Percentiles rank a stretch among this genome's conserved stretches.
Evolutionary conservation across 257 asterid genomes (phyloP).

Genomic region (Cruciata laevipes): DNA sequence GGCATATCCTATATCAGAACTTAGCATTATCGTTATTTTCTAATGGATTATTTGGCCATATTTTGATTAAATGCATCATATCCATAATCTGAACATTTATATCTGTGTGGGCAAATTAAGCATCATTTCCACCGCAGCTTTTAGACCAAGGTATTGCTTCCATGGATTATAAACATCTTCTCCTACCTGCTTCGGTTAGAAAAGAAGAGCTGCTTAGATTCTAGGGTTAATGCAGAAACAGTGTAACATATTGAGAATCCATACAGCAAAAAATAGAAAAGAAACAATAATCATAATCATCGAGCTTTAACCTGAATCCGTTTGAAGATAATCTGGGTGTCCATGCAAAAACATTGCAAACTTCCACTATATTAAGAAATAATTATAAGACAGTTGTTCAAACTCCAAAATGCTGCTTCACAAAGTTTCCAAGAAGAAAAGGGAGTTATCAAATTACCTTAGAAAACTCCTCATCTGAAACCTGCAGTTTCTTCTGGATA

Average conservation of each 20-base stretch:
- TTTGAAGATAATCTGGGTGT: slow-evolving; percentile 87
- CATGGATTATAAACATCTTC: slow-evolving; percentile 92
- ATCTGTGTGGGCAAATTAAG: too few relatives aligned
- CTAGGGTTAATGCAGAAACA: background rate
- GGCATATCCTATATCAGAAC: background rate
- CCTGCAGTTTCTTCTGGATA: slow-evolving; percentile 83
- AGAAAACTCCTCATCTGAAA: slow-evolving; percentile 82
- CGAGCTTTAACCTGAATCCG: slow-evolving; percentile 64
- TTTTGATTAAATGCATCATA: background rate
- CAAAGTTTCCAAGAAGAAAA: background rate
- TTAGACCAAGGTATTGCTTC: slow-evolving; percentile 76
- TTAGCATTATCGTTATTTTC: too few relatives aligned
- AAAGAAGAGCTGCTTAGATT: too few relatives aligned
- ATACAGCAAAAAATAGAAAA: background rate
- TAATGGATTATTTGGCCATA: background rate
- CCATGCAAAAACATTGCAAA: slow-evolving; percentile 85
- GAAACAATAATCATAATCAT: background rate
- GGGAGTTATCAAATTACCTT: slow-evolving; percentile 40
- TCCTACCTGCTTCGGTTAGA: slow-evolving; percentile 23
- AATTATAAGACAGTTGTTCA: slow-evolving; percentile 9
- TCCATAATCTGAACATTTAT: too few relatives aligned
- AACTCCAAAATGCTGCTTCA: background rate
- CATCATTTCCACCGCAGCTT: too few relatives aligned
- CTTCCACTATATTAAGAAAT: slow-evolving; percentile 59
- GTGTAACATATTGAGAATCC: too few relatives aligned